Evolutionary conservation across 148 eudicot genomes (phyloP).

Genomic region (Chenopodium berlandieri): DNA sequence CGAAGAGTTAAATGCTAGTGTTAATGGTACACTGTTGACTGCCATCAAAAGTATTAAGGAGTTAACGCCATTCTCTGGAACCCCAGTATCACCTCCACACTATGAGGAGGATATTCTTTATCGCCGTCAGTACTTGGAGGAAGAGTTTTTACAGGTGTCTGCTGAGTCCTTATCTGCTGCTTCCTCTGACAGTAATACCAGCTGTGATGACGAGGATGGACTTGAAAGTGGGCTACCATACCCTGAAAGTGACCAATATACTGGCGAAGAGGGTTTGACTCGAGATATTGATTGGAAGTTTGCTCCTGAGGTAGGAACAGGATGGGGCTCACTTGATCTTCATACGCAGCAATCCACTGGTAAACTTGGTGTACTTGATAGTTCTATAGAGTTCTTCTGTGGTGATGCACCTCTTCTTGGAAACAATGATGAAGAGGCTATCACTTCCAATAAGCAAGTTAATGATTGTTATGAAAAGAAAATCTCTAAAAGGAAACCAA

Average conservation of each 20-base stretch:
- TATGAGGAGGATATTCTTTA: slow-evolving; percentile 81
- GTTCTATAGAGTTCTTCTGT: slow-evolving; percentile 5
- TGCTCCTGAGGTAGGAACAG: slow-evolving; percentile 23
- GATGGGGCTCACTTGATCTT: slow-evolving; percentile 30
- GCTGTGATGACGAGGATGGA: slow-evolving; percentile 53
- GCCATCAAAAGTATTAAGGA: slow-evolving; percentile 36
- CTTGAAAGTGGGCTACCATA: slow-evolving; percentile 29
- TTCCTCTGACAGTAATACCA: slow-evolving; percentile 84
- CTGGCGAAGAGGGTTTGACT: slow-evolving; percentile 36
- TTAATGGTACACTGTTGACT: slow-evolving; percentile 19
- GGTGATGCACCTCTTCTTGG: slow-evolving; percentile 20
- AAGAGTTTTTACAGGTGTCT: slow-evolving; percentile 76
- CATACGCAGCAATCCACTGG: slow-evolving; percentile 28
- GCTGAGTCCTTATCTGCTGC: slow-evolving; percentile 67
- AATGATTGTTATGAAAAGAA: slow-evolving; percentile 38
- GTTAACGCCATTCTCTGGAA: slow-evolving; percentile 35
- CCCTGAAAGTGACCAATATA: slow-evolving; percentile 35
- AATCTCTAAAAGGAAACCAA: slow-evolving; percentile 40
- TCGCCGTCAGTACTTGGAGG: slow-evolving; percentile 79
- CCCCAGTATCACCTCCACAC: slow-evolving; percentile 75
- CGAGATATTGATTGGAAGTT: slow-evolving; percentile 23
- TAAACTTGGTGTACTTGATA: slow-evolving; percentile 26
- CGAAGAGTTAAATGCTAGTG: slow-evolving; percentile 27
- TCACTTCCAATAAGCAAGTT: slow-evolving; percentile 23
- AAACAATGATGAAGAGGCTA: slow-evolving; percentile 22